Evolutionary conservation across 768 basidiomycete species (phyloP).

Genomic region (Strobilomyces confusus): DNA sequence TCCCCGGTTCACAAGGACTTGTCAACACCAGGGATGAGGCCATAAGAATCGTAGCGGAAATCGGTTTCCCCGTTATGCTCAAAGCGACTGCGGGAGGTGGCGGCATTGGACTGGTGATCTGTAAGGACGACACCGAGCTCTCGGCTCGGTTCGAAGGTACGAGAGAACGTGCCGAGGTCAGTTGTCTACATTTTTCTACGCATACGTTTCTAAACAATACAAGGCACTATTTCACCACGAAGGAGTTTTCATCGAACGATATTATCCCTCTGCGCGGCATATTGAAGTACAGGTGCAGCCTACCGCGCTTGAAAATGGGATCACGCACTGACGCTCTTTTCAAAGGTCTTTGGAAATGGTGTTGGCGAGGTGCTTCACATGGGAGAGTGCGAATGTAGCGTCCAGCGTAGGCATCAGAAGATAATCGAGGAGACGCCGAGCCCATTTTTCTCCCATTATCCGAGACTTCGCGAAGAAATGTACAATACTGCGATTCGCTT

Average conservation of each 20-base stretch:
- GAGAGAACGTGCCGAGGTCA: conserved; percentile 37
- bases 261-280: conserved; percentile 53
- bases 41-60: conserved; percentile 32
- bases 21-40: conserved; percentile 41
- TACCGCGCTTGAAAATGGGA: not conserved
- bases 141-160: conserved; percentile 33
- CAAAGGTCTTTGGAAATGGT: conserved; percentile 67
- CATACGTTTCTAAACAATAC: not conserved
- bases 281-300: conserved; percentile 56
- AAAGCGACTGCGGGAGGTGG: conserved; percentile 70
- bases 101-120: conserved; percentile 63
- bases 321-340: conserved; percentile 4
- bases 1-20: conserved; percentile 55
- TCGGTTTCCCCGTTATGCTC: conserved; percentile 61
- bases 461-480: conserved; percentile 44
- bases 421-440: conserved; percentile 68
- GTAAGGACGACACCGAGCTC: conserved; percentile 40
- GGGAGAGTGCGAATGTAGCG: conserved; percentile 67
- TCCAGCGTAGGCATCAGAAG: conserved; percentile 70
- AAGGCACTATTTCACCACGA: conserved; percentile 47
- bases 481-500: conserved; percentile 51
- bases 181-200: not conserved
- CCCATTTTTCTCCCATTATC: conserved; percentile 46
- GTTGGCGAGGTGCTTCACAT: conserved; percentile 54
- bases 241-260: conserved; percentile 59